Conservation (phyloP, 2,329 filamentous ascomycete species). For the Magnaporthiopsis incrustans region DNA sequence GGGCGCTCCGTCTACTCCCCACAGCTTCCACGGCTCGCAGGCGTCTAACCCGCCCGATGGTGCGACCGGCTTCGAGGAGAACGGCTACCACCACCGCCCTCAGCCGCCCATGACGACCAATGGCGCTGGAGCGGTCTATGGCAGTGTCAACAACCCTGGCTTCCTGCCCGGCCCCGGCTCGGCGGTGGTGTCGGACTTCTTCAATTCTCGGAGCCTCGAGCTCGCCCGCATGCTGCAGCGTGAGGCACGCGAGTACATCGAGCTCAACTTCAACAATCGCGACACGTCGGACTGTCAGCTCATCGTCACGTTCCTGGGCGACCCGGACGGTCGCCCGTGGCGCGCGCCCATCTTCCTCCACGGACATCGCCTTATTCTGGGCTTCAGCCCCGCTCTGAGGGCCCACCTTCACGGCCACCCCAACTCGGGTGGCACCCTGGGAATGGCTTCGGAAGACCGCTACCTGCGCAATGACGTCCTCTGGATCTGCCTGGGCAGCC, state of each 20-base stretch:
- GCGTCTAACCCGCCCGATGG: slow-evolving; percentile 34
- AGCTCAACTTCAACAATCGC: slow-evolving; percentile 8
- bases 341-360: slow-evolving; percentile 9
- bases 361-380: slow-evolving; percentile 14
- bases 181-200: neutral
- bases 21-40: slow-evolving; percentile 56
- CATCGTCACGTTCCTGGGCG: slow-evolving; percentile 9
- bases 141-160: neutral
- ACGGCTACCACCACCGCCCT: neutral
- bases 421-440: neutral
- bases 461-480: slow-evolving; percentile 10
- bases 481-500: slow-evolving; percentile 12
- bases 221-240: neutral
- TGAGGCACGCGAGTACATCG: slow-evolving; percentile 4
- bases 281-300: slow-evolving; percentile 14
- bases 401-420: slow-evolving; percentile 4
- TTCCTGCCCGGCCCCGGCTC: neutral
- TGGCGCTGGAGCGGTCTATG: neutral
- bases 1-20: slow-evolving; percentile 48
- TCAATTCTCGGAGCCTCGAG: neutral
- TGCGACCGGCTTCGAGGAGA: neutral
- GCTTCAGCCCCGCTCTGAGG: slow-evolving; percentile 14
- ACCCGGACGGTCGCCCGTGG: neutral
- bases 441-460: slow-evolving; percentile 9
- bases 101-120: slow-evolving; percentile 12